These are phyloP conservation scores for Phytophthora pisi DNA, from an alignment of 352 stramenopile species.

Conservation along the genomic window DNA sequence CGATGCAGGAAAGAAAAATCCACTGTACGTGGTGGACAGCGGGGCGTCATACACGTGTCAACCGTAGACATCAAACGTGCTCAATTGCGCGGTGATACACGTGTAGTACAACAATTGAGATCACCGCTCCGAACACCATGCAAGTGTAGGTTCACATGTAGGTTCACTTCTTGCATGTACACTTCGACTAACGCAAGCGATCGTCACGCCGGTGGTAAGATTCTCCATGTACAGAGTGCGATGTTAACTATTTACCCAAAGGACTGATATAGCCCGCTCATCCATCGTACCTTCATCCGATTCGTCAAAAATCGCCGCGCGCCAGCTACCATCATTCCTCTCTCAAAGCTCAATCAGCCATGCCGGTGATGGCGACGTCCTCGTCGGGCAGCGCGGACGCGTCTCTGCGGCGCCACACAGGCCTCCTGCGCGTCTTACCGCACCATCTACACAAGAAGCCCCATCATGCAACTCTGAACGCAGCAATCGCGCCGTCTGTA, in stretches of 20 bases:
- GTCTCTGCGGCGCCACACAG: constrained; percentile 7
- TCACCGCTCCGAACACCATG: too few species aligned
- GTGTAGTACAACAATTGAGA: too few species aligned
- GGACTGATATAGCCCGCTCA: background rate
- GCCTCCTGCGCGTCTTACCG: constrained; percentile 13
- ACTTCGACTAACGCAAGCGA: background rate
- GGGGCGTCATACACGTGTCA: background rate
- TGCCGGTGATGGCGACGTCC: constrained; percentile 41
- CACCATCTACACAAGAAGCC: constrained; percentile 3
- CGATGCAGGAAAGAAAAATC: background rate
- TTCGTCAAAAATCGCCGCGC: constrained; percentile 7
- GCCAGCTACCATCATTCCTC: constrained; percentile 29
- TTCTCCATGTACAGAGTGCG: background rate
- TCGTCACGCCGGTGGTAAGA: background rate
- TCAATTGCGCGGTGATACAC: background rate
- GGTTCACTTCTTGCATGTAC: background rate
- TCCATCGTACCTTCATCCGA: background rate
- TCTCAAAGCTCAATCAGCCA: background rate
- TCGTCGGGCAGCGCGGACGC: constrained; percentile 16
- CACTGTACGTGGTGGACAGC: background rate
- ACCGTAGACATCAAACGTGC: background rate
- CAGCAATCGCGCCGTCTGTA: constrained; percentile 9
- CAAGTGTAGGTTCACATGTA: background rate
- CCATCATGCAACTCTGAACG: background rate
- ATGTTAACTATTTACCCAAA: background rate